Conservation (phyloP, 1,284 basidiomycete species). For the Fomitopsis betulina region DNA sequence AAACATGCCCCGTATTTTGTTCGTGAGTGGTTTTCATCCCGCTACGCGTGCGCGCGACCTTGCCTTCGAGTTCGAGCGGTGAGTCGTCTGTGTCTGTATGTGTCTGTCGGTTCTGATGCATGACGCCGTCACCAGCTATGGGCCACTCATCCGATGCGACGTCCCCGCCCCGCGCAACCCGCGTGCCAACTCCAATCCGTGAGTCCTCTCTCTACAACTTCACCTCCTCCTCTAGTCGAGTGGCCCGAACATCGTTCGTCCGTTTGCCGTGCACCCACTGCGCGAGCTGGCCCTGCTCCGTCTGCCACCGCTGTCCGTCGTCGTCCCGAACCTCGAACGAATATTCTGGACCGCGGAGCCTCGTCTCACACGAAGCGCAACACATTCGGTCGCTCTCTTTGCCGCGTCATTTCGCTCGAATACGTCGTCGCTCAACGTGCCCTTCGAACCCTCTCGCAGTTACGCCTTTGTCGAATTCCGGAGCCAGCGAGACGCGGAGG, state of each 20-base stretch:
- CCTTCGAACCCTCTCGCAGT: slow-evolving; percentile 53
- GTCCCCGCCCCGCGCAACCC: slow-evolving; percentile 83
- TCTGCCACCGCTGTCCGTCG: slow-evolving; percentile 5
- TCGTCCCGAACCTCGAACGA: slow-evolving; percentile 13
- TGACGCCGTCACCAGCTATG: slow-evolving; percentile 44
- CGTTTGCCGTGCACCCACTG: slow-evolving; percentile 5
- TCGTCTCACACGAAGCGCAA: slow-evolving; percentile 16
- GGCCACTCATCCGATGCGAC: slow-evolving; percentile 80
- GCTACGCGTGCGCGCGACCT: slow-evolving; percentile 77
- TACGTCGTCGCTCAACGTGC: slow-evolving; percentile 63
- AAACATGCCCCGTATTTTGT: slow-evolving; percentile 69
- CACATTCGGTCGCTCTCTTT: slow-evolving; percentile 20
- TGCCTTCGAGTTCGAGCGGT: slow-evolving; percentile 87
- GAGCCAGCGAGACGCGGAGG: slow-evolving; percentile 79
- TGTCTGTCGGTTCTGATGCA: neutral
- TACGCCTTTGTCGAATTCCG: slow-evolving; percentile 92
- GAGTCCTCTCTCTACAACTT: slow-evolving; percentile 39
- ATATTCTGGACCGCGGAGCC: slow-evolving; percentile 12
- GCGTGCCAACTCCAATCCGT: slow-evolving; percentile 69
- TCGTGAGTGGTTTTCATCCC: slow-evolving; percentile 82
- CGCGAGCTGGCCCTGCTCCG: slow-evolving; percentile 6
- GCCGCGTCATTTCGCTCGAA: slow-evolving; percentile 19
- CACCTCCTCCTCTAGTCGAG: slow-evolving; percentile 27
- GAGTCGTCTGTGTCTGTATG: slow-evolving; percentile 20
- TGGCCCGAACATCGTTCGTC: slow-evolving; percentile 19